These are phyloP conservation scores for Agastache rugosa DNA, from an alignment of 257 asterid species.

Conservation along the genomic window DNA sequence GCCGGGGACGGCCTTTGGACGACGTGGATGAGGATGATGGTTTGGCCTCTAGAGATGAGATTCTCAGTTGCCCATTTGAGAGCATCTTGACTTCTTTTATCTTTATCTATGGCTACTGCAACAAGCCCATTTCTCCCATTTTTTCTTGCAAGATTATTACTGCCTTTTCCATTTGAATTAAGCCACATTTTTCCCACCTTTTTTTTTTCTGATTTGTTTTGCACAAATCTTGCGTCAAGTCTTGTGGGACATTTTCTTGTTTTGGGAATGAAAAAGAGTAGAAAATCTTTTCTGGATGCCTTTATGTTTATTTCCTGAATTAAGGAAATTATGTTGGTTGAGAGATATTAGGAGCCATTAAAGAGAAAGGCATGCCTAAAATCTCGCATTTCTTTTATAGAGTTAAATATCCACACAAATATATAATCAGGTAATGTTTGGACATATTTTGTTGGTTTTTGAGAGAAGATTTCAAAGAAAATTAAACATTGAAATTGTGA, in stretches of 20 bases:
- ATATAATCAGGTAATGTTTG: too few relatives aligned
- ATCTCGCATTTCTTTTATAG: conserved; percentile 39
- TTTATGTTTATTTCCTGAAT: conserved; percentile 21
- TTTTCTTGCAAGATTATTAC: conserved; percentile 28
- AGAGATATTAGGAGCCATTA: conserved; percentile 35
- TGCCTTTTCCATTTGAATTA: conserved; percentile 40
- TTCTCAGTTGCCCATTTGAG: conserved; percentile 80
- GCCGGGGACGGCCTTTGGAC: conserved; percentile 38
- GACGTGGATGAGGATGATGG: conserved; percentile 84
- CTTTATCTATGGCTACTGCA: conserved; percentile 90
- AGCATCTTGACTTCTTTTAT: conserved; percentile 87
- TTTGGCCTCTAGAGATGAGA: conserved; percentile 73
- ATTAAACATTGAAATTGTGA: too few relatives aligned
- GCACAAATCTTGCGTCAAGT: conserved; percentile 8
- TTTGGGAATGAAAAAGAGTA: neutral
- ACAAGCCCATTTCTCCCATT: conserved; percentile 63
- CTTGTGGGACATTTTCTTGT: conserved; percentile 10
- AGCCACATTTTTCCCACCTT: conserved; percentile 62
- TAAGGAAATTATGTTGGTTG: conserved; percentile 28
- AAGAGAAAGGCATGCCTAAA: conserved; percentile 42
- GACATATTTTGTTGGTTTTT: too few relatives aligned
- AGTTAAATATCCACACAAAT: neutral
- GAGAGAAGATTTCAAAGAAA: too few relatives aligned
- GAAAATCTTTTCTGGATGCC: conserved; percentile 7
- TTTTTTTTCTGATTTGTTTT: neutral